Conservation (phyloP, 2,329 filamentous ascomycete genomes). For the Sphaceloma murrayae region DNA sequence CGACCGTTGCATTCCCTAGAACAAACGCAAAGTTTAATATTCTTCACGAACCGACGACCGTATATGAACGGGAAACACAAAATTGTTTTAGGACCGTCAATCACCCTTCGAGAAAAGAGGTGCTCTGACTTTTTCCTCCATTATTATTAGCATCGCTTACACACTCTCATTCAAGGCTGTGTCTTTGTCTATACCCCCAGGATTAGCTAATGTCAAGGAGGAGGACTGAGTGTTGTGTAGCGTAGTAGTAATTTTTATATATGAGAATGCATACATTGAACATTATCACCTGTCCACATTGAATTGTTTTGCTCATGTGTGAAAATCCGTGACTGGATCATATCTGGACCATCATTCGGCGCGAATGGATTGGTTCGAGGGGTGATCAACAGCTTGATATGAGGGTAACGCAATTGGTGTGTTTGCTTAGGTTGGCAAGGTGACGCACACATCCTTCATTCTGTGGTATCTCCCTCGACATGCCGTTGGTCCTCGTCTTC, state of each 20-base stretch:
- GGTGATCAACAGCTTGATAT: too few species aligned
- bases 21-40: conserved; percentile 6
- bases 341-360: too few species aligned
- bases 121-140: background rate
- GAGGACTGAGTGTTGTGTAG: conserved; percentile 2
- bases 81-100: background rate
- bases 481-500: too few species aligned
- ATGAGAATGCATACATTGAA: background rate
- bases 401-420: too few species aligned
- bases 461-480: too few species aligned
- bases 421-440: too few species aligned
- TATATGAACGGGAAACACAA: conserved; percentile 6
- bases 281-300: too few species aligned
- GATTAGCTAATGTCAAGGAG: background rate
- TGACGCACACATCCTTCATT: too few species aligned
- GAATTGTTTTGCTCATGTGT: too few species aligned
- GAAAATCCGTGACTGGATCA: too few species aligned
- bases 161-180: background rate
- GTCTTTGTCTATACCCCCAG: conserved; percentile 12
- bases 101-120: background rate
- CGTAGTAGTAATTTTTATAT: conserved; percentile 14
- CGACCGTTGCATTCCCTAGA: background rate
- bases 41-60: conserved; percentile 14
- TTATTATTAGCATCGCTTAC: background rate
- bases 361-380: too few species aligned